Conservation (phyloP, 2,329 filamentous ascomycete species). For the Ophiostoma sp. region DNA sequence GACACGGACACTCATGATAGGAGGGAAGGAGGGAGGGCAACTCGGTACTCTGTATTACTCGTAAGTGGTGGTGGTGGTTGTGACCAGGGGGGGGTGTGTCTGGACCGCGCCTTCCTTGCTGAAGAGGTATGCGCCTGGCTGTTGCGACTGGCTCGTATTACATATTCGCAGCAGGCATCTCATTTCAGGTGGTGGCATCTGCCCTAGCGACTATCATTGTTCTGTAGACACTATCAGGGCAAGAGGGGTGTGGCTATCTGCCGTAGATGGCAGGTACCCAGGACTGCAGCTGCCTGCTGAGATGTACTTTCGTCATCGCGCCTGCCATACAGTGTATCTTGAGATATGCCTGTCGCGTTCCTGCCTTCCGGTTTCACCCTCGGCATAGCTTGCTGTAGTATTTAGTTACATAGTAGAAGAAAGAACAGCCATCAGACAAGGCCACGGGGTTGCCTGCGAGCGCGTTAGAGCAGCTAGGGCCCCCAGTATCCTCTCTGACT, state of each 20-base stretch:
- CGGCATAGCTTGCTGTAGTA: neutral
- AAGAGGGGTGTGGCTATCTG: conserved; percentile 6
- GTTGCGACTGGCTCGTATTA: conserved; percentile 1
- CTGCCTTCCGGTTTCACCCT: conserved; percentile 16
- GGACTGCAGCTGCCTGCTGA: neutral
- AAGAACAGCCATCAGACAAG: conserved; percentile 9
- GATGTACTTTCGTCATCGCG: neutral
- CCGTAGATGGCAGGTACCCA: neutral
- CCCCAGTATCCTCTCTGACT: neutral
- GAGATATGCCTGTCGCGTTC: conserved; percentile 1
- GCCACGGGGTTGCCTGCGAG: conserved; percentile 4
- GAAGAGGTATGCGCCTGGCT: conserved; percentile 8
- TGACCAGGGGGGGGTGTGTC: conserved; percentile 14
- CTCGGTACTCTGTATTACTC: neutral
- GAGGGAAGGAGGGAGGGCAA: conserved; percentile 7
- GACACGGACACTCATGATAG: neutral
- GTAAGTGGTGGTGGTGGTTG: neutral
- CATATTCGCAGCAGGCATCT: conserved; percentile 5
- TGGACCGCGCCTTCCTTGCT: conserved; percentile 12
- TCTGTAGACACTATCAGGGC: neutral
- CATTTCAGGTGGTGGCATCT: conserved; percentile 8
- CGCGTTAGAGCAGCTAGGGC: neutral
- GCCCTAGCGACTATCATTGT: neutral
- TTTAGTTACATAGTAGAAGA: conserved; percentile 1
- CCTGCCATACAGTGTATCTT: neutral